Percentiles rank a stretch among this genome's conserved stretches.
phyloP scores from a whole-genome alignment of 192 early-diverging fungal species.

The Geranomyces variabilis region DNA sequence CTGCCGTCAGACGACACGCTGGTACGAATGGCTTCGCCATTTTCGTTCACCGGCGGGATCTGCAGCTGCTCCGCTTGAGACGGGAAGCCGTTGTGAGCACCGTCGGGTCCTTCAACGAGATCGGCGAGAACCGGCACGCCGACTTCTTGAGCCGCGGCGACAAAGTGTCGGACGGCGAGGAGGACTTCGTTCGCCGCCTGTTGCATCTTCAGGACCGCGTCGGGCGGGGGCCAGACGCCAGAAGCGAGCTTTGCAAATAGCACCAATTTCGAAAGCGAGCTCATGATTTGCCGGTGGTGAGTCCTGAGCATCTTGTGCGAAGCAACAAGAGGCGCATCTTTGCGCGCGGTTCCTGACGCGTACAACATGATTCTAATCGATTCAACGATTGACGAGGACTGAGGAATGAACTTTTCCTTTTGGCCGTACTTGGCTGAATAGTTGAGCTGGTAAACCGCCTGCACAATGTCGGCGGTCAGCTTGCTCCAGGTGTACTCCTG shows the following conservation, averaged over 20 bases:
- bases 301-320: conserved; percentile 63
- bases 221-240: conserved; percentile 59
- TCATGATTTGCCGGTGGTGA: conserved; percentile 78
- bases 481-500: conserved; percentile 40
- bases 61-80: background rate
- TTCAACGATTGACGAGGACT: conserved; percentile 50
- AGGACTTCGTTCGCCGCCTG: conserved; percentile 76
- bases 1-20: conserved; percentile 4
- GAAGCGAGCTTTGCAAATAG: conserved; percentile 49
- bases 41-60: background rate
- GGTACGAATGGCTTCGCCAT: background rate
- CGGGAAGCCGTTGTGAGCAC: background rate
- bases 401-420: conserved; percentile 48
- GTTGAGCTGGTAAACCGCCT: conserved; percentile 42
- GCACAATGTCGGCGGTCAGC: conserved; percentile 46
- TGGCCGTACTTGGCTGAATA: conserved; percentile 41
- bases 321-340: conserved; percentile 40
- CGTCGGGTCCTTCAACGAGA: background rate
- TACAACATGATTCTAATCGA: conserved; percentile 57
- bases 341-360: conserved; percentile 46
- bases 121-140: conserved; percentile 42
- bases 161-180: conserved; percentile 74
- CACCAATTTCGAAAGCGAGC: conserved; percentile 45
- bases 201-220: conserved; percentile 76
- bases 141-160: conserved; percentile 64